Evolutionary conservation across 495 filamentous ascomycete species (phyloP), one percentile per base, ranked within the genome.

Genomic region (Penicillium ochrochloron): DNA sequence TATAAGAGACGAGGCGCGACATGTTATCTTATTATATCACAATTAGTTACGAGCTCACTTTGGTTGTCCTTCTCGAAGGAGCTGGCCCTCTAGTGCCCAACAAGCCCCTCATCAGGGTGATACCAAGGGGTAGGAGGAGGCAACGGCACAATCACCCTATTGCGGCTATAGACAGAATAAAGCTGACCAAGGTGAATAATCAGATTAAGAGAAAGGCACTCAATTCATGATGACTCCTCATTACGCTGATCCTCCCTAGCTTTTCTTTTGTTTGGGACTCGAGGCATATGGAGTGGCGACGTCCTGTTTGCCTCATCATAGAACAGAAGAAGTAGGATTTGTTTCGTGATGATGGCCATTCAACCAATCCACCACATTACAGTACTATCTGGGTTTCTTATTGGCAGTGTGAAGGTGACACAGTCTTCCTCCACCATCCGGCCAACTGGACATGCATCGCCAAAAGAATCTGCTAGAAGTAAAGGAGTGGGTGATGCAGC

Each of bases 371-470:
- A 48, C 59, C 19, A 31, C 19, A 55, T 54, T 37, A 23, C 54
- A 21, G 46, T 53, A 44, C 46, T 61, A 11, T 41, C 62, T 44
- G 7, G 31, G 37, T 29, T 66, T 23, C 31, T 67, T n/a, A 67
- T 68, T 71, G 71, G 60, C 44, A 65, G 63, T 33, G 35, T 25
- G 29, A 71, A 54, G 69, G 71, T 73, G 23, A 70, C 69, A 73
- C 71, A 29, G 60, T 63, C 54, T 60, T 55, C 51, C 62, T 62
- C 62, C 44, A 62, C 64, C 61, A 37, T 65, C 61, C 62, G 57
- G 66, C 19, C 66, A 73, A 66, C 66, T 61, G 57, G 68, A 59
- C 64, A 63, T 68, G 65, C 70, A 71, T 67, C 62, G 35, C 62
- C 56, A 29, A 61, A 66, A 52, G 57, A 64, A 59, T 66, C 61